Percentiles rank a stretch among this genome's conserved stretches.
phyloP scores from a whole-genome alignment of 495 filamentous ascomycete species.

The Xylaria intraflava region DNA sequence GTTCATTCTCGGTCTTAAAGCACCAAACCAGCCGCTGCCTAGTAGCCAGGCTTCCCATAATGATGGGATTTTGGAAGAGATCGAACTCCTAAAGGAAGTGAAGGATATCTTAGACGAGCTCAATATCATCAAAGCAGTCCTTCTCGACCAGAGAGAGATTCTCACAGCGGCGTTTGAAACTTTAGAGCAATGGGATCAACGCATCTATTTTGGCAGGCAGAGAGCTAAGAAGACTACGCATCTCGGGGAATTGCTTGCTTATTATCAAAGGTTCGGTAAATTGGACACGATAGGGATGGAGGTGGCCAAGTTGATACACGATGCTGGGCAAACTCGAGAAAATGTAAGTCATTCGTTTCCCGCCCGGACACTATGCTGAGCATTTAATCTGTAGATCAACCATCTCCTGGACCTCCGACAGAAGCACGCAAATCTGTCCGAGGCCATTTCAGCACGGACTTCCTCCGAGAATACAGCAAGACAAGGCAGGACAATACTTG shows the following conservation, averaged over 20 bases:
- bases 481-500: slow-evolving; percentile 8
- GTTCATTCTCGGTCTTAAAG: background rate
- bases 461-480: background rate
- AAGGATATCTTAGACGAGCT: slow-evolving; percentile 14
- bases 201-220: too few species aligned
- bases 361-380: background rate
- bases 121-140: background rate
- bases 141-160: background rate
- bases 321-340: background rate
- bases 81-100: slow-evolving; percentile 9
- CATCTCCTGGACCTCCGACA: slow-evolving; percentile 41
- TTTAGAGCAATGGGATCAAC: too few species aligned
- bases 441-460: slow-evolving; percentile 2
- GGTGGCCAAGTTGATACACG: background rate
- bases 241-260: too few species aligned
- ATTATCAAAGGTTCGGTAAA: too few species aligned
- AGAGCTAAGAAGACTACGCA: too few species aligned
- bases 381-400: background rate
- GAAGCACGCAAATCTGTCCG: slow-evolving; percentile 12
- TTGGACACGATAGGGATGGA: background rate
- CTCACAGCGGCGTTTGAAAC: background rate
- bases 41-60: background rate
- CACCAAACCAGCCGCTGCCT: background rate
- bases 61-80: background rate
- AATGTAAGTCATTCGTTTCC: background rate